Percentiles rank a stretch among this genome's conserved stretches.
phyloP scores from a whole-genome alignment of 2,329 filamentous ascomycete genomes.

The Ophiostoma australiae region DNA sequence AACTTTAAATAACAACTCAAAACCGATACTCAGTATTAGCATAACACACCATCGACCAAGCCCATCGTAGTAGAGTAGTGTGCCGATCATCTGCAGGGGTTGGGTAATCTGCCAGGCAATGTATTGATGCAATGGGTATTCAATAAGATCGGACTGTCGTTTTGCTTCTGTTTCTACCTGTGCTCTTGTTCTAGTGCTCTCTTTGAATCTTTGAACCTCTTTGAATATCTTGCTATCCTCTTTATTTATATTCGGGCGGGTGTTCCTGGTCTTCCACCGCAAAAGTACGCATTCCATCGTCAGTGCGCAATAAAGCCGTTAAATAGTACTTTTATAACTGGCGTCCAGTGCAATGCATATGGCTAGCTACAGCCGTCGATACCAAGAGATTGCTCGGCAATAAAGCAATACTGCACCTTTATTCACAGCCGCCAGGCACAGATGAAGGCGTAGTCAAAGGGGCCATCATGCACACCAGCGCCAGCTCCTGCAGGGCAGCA shows the following conservation, averaged over 20 bases:
- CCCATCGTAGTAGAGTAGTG: neutral
- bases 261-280: neutral
- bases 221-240: neutral
- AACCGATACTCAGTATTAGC: neutral
- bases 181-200: neutral
- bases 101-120: neutral
- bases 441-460: neutral
- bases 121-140: neutral
- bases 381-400: too few species aligned
- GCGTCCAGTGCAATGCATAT: too few species aligned
- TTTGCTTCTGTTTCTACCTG: neutral
- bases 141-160: neutral
- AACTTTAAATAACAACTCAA: neutral
- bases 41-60: too few species aligned
- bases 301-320: neutral
- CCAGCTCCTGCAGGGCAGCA: neutral
- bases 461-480: neutral
- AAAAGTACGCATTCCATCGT: neutral
- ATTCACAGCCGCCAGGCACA: neutral
- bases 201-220: neutral
- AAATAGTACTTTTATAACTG: neutral
- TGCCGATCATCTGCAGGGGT: conserved; percentile 2
- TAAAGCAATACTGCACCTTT: too few species aligned
- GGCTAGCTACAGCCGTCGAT: too few species aligned
- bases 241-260: neutral